Evolutionary conservation across 129 eudicot genomes (phyloP).

Genomic region (Centrapalus pauciflorus): DNA sequence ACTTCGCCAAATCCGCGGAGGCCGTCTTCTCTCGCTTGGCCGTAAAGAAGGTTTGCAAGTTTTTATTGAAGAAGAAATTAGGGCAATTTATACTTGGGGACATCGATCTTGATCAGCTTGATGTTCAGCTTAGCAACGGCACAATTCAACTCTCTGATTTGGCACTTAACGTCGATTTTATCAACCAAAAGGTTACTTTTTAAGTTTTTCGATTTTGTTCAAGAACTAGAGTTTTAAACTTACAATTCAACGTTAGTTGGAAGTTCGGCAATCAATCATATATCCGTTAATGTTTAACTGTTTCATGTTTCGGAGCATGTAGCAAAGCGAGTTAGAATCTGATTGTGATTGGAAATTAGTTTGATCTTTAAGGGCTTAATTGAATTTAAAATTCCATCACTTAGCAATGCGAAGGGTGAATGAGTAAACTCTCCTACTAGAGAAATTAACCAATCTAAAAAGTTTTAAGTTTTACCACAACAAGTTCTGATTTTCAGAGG

Average conservation of each 20-base stretch:
- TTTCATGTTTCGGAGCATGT: no score
- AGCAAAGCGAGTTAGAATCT: not conserved
- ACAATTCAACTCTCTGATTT: slow-evolving; percentile 79
- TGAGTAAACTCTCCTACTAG: not conserved
- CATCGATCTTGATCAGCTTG: slow-evolving; percentile 91
- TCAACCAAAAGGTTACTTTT: slow-evolving; percentile 63
- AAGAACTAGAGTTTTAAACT: not conserved
- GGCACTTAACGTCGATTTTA: slow-evolving; percentile 77
- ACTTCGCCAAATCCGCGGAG: slow-evolving; percentile 86
- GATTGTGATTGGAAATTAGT: not conserved
- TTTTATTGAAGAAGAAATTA: slow-evolving; percentile 83
- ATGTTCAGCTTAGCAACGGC: slow-evolving; percentile 84
- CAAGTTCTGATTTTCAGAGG: not conserved
- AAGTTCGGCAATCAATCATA: not conserved
- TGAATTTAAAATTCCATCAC: not conserved
- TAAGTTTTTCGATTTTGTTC: slow-evolving; percentile 1
- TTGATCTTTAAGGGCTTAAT: not conserved
- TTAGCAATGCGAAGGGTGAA: not conserved
- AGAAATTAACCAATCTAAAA: not conserved
- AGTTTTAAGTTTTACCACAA: not conserved
- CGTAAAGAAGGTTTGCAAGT: slow-evolving; percentile 65
- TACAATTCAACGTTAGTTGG: not conserved
- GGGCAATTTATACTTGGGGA: slow-evolving; percentile 86
- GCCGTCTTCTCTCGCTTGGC: slow-evolving; percentile 80
- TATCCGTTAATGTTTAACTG: not conserved